Base-by-base conservation (phyloP, 495 filamentous ascomycete species). In the Corynascus novoguineensis region DNA sequence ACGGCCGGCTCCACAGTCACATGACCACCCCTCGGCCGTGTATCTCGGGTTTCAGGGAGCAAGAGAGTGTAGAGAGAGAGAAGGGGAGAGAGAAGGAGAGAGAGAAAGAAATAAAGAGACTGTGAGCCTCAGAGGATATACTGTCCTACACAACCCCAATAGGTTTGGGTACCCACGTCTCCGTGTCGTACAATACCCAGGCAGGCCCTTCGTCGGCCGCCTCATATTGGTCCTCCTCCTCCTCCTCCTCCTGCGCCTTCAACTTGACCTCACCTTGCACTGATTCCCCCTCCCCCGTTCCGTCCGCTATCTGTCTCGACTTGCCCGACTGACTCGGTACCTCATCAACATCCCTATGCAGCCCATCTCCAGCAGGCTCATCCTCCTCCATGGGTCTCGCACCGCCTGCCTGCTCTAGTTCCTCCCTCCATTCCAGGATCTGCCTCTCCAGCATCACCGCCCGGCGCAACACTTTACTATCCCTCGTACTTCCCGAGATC, bases 131-230 rank as follows among this genome's bases (percentile, higher is more conserved):
- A 38, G 14, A 38, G 10, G 12, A 12, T n/a, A 44, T n/a, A 17
- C 6, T 1, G 6, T 6, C 9, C 47, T 55, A 81, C 31, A 82
- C 71, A 50, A 82, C 68, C 17, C 82, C 83, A 59, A 86, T 85
- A 1, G 83, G 83, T 64, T 77, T 84, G n/a, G 81, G 79, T 19
- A 73, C 69, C 83, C 83, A 86, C 7, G 67, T 62, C 2, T 80
- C 64, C 12, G 81, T 80, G 51, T 76, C 66, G 65, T 81, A 83
- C 50, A 66, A 70, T 21, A 62, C 68, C 82, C 83, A 85, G 15
- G 73, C 74, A 46, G 68, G 69, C 14, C 52, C 52, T 12, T 60
- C 64, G 25, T 55, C 57, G 17, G 57, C 5, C 15, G 45, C 25
- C 31, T 58, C 52, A 40, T 27, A 32, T 57, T 38, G 28, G 12